Evolutionary conservation across 495 filamentous ascomycete genomes (phyloP), one percentile per base, ranked within the genome.

Genomic region (Massariosphaeria phaeospora): DNA sequence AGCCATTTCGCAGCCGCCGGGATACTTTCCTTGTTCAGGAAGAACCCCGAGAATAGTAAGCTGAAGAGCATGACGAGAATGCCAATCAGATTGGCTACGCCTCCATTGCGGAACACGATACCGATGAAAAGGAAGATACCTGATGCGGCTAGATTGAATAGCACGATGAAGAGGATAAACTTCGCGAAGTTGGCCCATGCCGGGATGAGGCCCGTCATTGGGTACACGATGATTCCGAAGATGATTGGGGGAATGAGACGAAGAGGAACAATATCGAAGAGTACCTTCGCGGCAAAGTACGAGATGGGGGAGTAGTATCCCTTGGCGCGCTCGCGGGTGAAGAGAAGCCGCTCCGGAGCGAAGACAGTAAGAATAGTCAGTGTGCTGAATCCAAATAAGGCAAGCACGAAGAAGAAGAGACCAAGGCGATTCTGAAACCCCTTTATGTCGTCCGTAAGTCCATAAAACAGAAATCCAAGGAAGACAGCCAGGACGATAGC

Each of bases 371-470:
- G 76, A 62, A 82, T 89, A 0, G 93, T 97, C 30, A 99, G 75
- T 0, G 93, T 97, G 69, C 87, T 91, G 75, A 99, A 99, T 13
- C 93, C 93, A 61, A 96, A 99, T 15, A 99, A 73, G 3, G 93
- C 89, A 10, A 99, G 80, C 33, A 97, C 74, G 75, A 99, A 99
- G 76, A 99, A 96, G 78, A 97, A 97, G 10, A 97, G 77, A 61
- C 93, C 93, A n/a, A 99, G 83, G 17, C 93, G 81, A 69, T 99
- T 97, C 69, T 99, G 93, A 79, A 99, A 99, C 39, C 93, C 94
- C 52, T 86, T 83, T 65, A 99, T 95, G 66, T 97, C 88, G 67
- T 94, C 87, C 18, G 88, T 95, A 56, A 99, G 72, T 7, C 94
- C 93, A 58, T 96, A 99, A 76, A 96, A 99, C 20, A 99, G 81